Base-by-base conservation (phyloP, 805 yeast species). In the Cyberlindnera nakhonratchasimensis region DNA sequence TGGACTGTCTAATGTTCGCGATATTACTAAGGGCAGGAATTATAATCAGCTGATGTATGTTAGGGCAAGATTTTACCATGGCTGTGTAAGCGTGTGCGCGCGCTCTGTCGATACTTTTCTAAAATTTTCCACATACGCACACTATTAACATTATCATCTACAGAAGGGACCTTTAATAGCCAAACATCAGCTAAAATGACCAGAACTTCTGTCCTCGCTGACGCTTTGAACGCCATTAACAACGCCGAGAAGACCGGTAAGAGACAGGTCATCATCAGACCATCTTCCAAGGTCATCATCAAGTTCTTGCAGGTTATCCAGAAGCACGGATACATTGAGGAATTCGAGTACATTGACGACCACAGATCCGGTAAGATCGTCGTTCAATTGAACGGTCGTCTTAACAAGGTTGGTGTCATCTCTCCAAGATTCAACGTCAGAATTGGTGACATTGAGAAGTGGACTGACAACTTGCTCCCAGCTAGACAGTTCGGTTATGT, bases 401-500 rank as follows among this genome's bases (percentile, higher is more conserved):
- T 89, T 67, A 89, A 88, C 95, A 91, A 90, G 79, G 88, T 93
- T 71, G 98, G 98, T 78, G 98, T 91, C 52, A 90, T 90, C 70
- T 86, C 95, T 52, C 98, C 98, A 74, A 87, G 98, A 80, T 90
- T 88, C 82, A 90, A 90, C 82, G 90, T 90, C 67, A 87, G 87
- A 77, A 82, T 91, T 57, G 82, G 74, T 68, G 97, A 90, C 71
- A 83, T 90, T 60, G 98, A 90, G 79, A 89, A 87, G 77, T 90
- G 98, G 98, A 88, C 96, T 62, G 95, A 83, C 72, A 88, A 89
- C 86, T 83, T 90, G 69, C 79, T 90, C 67, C 98, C 98, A 71
- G 95, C 98, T 59, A 88, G 98, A 85, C 98, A 90, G 77, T 90
- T 90, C 67, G 98, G 98, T 77, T 89, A 74, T 82, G 90, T 90